Evolutionary conservation across 345 rosid species (phyloP), one percentile per base, ranked within the genome.

Genomic region (Bruguiera sexangula): DNA sequence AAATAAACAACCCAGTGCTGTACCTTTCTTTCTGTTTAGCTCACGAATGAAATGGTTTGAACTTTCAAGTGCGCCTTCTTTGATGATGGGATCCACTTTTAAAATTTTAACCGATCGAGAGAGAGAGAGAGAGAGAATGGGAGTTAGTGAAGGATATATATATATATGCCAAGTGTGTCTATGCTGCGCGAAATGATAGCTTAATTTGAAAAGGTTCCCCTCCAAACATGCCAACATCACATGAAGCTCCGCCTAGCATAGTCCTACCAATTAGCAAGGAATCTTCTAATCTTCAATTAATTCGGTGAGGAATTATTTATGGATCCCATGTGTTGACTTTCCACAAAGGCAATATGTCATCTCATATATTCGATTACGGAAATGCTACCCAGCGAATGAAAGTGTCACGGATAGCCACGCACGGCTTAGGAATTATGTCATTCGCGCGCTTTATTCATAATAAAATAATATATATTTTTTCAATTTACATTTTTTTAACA

Each of bases 281-380:
- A 81, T 78, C 80, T 76, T 76, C 62, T 15, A 62, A 53, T 66
- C 63, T 63, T 66, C 71, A 21, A 66, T 54, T 51, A 73, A 72
- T 22, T 62, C 22, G 66, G 75, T 50, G 30, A 24, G 50, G 58
- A 34, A 62, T 71, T 55, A 51, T 74, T 68, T 31, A 51, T 60
- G 18, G 16, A 34, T 29, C 55, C 46, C 63, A 46, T 65, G 55
- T 77, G 70, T 71, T 77, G 79, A 74, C 79, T 74, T 71, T 58
- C 69, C 60, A 5, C 9, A 1, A 34, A 34, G 37, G 37, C 9
- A 34, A 34, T 8, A 8, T 34, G 37, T 7, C 37, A 34, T 34
- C 37, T 34, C 37, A 34, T 34, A 34, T 34, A 34, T 34, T 34
- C 37, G 37, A 34, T 34, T 34, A 6, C 37, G 37, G 8, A 34